A percentile compares a stretch with the other conserved stretches of the same genome.
These are phyloP conservation scores for Echinochloa phyllopogon DNA, from an alignment of 176 grass and related monocot species.

Conservation along the genomic window DNA sequence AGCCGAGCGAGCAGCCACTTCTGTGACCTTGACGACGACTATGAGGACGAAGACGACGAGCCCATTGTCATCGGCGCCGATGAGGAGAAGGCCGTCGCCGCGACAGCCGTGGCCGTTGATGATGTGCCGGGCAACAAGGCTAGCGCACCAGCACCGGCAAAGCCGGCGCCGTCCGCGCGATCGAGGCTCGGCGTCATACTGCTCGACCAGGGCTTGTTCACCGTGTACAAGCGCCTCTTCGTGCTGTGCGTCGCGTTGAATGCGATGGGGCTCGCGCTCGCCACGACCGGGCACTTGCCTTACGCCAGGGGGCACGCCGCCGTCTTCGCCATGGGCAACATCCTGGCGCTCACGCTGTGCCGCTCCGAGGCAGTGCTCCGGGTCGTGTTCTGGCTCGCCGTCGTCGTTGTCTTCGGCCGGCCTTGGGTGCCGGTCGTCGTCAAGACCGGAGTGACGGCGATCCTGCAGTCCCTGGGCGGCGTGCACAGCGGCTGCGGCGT, in stretches of 20 bases:
- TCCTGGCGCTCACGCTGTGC: conserved; percentile 75
- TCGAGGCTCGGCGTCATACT: conserved; percentile 65
- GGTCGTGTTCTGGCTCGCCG: conserved; percentile 64
- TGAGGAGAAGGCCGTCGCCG: conserved; percentile 40
- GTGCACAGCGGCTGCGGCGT: conserved; percentile 76
- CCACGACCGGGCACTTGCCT: conserved; percentile 47
- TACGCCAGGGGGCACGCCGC: conserved; percentile 57
- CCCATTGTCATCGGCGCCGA: background rate
- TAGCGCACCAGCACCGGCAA: background rate
- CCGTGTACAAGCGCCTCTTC: conserved; percentile 82
- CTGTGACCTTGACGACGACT: conserved; percentile 61
- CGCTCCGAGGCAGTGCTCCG: conserved; percentile 70
- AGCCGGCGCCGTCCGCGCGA: background rate
- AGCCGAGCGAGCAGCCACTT: conserved; percentile 72
- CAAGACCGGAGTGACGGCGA: conserved; percentile 59
- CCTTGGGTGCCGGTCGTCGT: conserved; percentile 49
- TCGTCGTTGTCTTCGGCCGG: conserved; percentile 50
- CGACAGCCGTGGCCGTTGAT: background rate
- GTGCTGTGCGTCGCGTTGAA: conserved; percentile 50
- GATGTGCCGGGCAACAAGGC: background rate
- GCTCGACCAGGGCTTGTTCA: conserved; percentile 76
- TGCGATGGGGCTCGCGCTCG: conserved; percentile 37
- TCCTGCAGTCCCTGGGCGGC: conserved; percentile 74
- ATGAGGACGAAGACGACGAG: conserved; percentile 4
- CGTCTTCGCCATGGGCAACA: conserved; percentile 69